These are phyloP conservation scores for Euphrasia arctica DNA, from an alignment of 305 asterid species.

Conservation along the genomic window DNA sequence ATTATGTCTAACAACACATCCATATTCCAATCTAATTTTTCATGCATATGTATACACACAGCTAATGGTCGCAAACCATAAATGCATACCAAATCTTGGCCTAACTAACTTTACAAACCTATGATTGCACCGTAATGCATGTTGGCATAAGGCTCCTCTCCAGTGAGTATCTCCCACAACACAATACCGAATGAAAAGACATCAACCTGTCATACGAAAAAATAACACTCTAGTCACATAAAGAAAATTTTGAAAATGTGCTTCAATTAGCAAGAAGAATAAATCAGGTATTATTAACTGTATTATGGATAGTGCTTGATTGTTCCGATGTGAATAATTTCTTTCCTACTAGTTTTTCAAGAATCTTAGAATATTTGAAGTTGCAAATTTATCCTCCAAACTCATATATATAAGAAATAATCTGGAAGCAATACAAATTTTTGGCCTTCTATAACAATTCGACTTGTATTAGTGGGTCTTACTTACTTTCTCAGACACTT, in stretches of 20 bases:
- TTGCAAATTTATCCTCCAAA: not conserved
- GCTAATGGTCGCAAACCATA: not conserved
- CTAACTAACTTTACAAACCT: conserved; percentile 38
- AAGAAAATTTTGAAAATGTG: not conserved
- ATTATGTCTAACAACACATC: not conserved
- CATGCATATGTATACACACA: not conserved
- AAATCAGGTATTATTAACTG: not conserved
- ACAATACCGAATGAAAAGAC: conserved; percentile 79
- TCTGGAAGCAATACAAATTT: not conserved
- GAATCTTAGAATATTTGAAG: not conserved
- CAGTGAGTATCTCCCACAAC: conserved; percentile 84
- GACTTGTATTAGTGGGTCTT: conserved; percentile 10
- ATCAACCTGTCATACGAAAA: conserved; percentile 51
- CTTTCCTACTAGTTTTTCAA: not conserved
- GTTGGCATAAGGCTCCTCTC: conserved; percentile 81
- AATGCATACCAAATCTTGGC: not conserved
- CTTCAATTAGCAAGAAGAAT: not conserved
- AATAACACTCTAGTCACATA: not conserved
- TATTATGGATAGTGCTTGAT: not conserved
- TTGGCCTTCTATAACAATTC: not conserved
- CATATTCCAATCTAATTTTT: too few species aligned
- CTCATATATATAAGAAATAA: not conserved
- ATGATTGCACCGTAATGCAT: conserved; percentile 84
- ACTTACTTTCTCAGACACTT: conserved; percentile 72
- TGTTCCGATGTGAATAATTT: not conserved